Evolutionary conservation across 768 basidiomycete genomes (phyloP).

Genomic region (Leucogyrophana mollusca): DNA sequence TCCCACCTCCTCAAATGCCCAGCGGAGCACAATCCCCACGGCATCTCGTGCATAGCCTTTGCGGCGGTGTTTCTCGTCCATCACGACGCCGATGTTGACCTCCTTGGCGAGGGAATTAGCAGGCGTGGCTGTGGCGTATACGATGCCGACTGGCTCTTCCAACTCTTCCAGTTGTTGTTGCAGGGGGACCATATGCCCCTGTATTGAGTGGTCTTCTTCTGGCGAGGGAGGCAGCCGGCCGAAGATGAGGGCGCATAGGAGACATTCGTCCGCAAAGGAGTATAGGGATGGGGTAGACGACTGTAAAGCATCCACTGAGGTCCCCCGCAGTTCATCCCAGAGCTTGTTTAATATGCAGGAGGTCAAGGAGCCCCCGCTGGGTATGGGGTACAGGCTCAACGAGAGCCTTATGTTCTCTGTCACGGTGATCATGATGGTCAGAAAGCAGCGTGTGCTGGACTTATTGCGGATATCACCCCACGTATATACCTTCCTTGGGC

Average conservation of each 20-base stretch:
- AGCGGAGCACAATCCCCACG: conserved; percentile 40
- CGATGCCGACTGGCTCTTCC: conserved; percentile 14
- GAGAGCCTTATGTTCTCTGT: too few species aligned
- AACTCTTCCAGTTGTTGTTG: too few species aligned
- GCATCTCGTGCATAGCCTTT: conserved; percentile 48
- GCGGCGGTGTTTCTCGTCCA: conserved; percentile 35
- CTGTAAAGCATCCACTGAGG: conserved; percentile 27
- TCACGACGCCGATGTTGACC: conserved; percentile 54
- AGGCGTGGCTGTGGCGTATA: conserved; percentile 24
- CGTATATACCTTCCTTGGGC: too few species aligned
- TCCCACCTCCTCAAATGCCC: conserved; percentile 40
- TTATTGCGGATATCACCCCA: too few species aligned
- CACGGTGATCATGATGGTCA: too few species aligned
- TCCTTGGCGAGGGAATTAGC: conserved; percentile 33
- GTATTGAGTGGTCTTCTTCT: not conserved
- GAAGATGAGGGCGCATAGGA: conserved; percentile 23
- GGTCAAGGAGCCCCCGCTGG: too few species aligned
- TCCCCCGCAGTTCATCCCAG: conserved; percentile 21
- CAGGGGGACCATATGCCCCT: too few species aligned
- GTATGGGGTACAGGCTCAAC: too few species aligned
- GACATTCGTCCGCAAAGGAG: conserved; percentile 28
- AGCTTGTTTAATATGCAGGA: conserved; percentile 6
- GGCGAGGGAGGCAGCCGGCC: too few species aligned
- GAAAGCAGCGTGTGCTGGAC: too few species aligned
- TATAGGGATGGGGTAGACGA: conserved; percentile 15